A percentile compares a stretch with the other conserved stretches of the same genome.
Conservation (phyloP, 1,139 yeast species). For the Debaryomyces subglobosus region DNA sequence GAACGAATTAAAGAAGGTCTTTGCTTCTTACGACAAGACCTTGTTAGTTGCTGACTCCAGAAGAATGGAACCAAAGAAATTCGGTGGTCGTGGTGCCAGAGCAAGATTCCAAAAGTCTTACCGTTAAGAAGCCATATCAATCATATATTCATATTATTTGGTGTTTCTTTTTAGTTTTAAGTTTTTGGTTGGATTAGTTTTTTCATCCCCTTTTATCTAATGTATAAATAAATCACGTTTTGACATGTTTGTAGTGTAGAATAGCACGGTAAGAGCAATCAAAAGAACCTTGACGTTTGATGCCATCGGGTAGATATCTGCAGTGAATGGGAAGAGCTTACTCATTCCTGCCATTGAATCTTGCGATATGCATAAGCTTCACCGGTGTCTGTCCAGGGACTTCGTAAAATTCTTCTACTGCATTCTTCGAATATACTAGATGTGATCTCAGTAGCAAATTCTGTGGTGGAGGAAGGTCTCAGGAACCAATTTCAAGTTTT, state of each 20-base stretch:
- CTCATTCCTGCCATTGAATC: no score
- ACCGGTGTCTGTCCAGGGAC: no score
- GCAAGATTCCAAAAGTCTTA: conserved; percentile 99
- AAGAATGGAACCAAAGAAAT: conserved; percentile 99
- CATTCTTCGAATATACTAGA: no score
- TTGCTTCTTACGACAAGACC: conserved; percentile 98
- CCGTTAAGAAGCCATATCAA: conserved; percentile 66
- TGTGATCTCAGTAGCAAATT: no score
- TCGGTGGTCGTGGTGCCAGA: conserved; percentile 99
- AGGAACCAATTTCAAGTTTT: no score
- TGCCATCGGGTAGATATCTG: no score
- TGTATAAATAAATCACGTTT: conserved; percentile 16
- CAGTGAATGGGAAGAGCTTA: no score
- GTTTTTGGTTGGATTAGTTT: conserved; percentile 7
- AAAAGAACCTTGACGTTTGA: no score
- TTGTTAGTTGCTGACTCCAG: conserved; percentile 99
- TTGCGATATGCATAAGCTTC: no score
- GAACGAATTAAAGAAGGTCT: conserved; percentile 98
- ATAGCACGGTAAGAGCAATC: neutral
- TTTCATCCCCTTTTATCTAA: conserved; percentile 13
- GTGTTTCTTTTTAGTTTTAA: conserved; percentile 8
- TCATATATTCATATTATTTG: conserved; percentile 8
- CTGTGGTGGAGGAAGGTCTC: no score
- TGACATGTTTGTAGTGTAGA: conserved; percentile 1
- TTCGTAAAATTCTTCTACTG: no score